Base-by-base conservation (phyloP, 371 early-diverging fungal species). In the Polyrhizophydium stewartii region DNA sequence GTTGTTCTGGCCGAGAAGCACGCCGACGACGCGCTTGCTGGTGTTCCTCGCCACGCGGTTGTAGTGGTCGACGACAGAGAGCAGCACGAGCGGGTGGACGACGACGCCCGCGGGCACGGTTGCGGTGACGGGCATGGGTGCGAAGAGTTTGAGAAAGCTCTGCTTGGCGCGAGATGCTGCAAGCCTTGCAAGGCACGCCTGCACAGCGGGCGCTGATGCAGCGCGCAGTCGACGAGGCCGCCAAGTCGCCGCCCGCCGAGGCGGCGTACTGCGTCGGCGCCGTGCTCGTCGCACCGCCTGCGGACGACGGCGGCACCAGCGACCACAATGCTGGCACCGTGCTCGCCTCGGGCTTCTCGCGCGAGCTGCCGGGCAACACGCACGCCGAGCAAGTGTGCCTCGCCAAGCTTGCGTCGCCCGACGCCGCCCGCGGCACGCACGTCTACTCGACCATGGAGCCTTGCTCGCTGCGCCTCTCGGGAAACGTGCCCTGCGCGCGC, bases 11-110 rank as follows among this genome's bases (percentile, higher is more conserved):
- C 99, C 99, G 13, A 99, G 84, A n/a, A 99, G 85, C n/a, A 99
- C 93, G 56, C 99, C 99, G 12, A 98, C 93, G 22, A 99, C 99
- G 53, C 99, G 88, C 74, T 96, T 98, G 72, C 87, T 92, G 59
- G 97, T 93, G 73, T 90, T 92, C 65, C 87, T 86, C 41, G 97
- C 97, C 24, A 93, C 92, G 65, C 99, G 90, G 73, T 96, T 97
- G 76, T 97, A 99, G 78, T 99, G 99, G 81, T 99, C 99, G 31
- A 96, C 96, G 22, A 93, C 99, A 22, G 99, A 97, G 22, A 99
- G 86, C 40, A 99, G 87, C 30, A 99, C 99, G 31, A 99, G 83
- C 59, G 99, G 99, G 73, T 99, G 98, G 35, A 99, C 92, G 30
- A 92, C 85, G 30, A 99, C 96, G 49, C 25, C 33, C 27, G 61